Evolutionary conservation across 768 basidiomycete species (phyloP).

Genomic region (Saitozyma podzolica): DNA sequence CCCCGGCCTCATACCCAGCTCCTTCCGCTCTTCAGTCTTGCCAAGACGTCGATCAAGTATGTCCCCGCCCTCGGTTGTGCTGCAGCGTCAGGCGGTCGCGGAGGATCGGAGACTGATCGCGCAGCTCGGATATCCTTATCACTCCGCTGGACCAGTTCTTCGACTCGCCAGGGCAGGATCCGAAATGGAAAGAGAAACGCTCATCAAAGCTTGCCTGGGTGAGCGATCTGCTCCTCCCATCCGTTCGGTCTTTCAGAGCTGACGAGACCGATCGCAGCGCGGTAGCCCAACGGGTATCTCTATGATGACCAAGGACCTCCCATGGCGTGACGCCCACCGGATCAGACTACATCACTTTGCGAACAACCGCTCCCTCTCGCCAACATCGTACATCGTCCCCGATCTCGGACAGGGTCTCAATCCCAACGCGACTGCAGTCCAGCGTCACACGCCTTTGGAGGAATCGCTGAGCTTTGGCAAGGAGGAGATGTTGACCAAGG

Average conservation of each 20-base stretch:
- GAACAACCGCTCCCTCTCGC: constrained; percentile 31
- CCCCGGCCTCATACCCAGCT: constrained; percentile 50
- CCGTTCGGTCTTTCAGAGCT: neutral
- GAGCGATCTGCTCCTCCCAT: neutral
- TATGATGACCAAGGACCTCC: constrained; percentile 43
- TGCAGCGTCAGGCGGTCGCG: neutral
- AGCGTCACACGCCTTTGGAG: neutral
- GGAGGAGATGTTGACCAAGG: constrained; percentile 23
- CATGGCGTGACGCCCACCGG: constrained; percentile 47
- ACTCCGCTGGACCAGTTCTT: constrained; percentile 51
- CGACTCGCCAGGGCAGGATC: constrained; percentile 39
- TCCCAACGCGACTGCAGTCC: neutral
- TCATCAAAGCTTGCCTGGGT: constrained; percentile 47
- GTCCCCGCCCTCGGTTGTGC: neutral
- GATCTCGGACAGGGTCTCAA: constrained; percentile 30
- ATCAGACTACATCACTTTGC: constrained; percentile 48
- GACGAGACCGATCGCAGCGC: constrained; percentile 15
- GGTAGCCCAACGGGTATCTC: constrained; percentile 51
- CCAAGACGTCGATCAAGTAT: constrained; percentile 52
- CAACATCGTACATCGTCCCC: constrained; percentile 34
- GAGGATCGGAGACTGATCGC: neutral
- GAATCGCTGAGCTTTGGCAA: constrained; percentile 19
- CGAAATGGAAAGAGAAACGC: constrained; percentile 44
- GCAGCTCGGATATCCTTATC: constrained; percentile 51
- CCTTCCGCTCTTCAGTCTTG: constrained; percentile 50